phyloP scores from a whole-genome alignment of 768 basidiomycete species.

The Mycena crocata region DNA sequence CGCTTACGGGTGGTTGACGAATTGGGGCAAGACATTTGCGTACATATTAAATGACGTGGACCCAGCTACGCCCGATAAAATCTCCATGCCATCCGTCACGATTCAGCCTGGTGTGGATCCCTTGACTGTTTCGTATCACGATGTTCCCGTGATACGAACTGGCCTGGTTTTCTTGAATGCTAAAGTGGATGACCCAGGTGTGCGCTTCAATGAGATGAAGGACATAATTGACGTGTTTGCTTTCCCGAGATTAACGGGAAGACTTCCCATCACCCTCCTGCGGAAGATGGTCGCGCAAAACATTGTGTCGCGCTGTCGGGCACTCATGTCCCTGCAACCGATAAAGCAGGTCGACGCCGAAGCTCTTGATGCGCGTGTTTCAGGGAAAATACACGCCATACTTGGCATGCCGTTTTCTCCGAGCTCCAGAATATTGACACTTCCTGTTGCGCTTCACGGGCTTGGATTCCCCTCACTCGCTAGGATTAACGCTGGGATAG shows the following conservation, averaged over 20 bases:
- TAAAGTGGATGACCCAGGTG: slow-evolving; percentile 11
- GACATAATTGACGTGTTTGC: slow-evolving; percentile 11
- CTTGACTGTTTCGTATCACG: not conserved
- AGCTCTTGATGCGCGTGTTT: not conserved
- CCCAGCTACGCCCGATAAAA: not conserved
- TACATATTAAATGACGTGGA: not conserved
- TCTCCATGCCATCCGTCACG: not conserved
- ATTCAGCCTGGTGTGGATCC: slow-evolving; percentile 1
- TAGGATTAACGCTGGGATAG: slow-evolving; percentile 11
- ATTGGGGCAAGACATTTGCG: slow-evolving; percentile 3
- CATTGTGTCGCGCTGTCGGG: slow-evolving; percentile 4
- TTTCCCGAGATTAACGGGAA: not conserved
- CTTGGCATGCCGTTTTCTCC: slow-evolving; percentile 12
- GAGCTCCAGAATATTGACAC: slow-evolving; percentile 7
- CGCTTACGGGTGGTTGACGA: slow-evolving; percentile 24
- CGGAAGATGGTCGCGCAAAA: slow-evolving; percentile 10
- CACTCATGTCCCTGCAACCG: slow-evolving; percentile 16
- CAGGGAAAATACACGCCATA: not conserved
- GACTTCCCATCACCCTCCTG: slow-evolving; percentile 7
- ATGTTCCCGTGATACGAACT: not conserved
- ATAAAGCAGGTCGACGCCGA: slow-evolving; percentile 16
- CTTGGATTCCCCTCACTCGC: slow-evolving; percentile 27
- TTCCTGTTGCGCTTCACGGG: slow-evolving; percentile 5
- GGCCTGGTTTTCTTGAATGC: slow-evolving; percentile 13
- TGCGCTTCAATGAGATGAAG: slow-evolving; percentile 1